phyloP scores from a whole-genome alignment of 768 basidiomycete genomes.

The Russula ochroleuca region DNA sequence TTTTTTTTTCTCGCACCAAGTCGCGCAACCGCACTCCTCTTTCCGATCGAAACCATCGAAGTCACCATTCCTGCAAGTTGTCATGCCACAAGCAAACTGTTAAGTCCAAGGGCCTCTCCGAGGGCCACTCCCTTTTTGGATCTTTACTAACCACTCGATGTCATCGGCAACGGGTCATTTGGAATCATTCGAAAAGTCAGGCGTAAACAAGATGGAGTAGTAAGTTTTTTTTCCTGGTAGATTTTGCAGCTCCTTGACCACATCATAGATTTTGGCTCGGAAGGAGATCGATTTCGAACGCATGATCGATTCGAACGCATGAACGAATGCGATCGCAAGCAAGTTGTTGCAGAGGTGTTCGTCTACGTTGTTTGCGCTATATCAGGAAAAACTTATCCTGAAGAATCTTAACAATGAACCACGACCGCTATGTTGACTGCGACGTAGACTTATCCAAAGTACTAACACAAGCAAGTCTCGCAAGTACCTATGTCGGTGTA shows the following conservation, averaged over 20 bases:
- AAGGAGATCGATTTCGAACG: slow-evolving; percentile 98
- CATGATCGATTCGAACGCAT: too few relatives aligned
- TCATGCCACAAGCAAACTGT: too few relatives aligned
- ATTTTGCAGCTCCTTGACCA: slow-evolving; percentile 12
- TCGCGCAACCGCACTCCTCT: too few relatives aligned
- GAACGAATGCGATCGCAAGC: slow-evolving; percentile 92
- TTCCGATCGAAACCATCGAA: too few relatives aligned
- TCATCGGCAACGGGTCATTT: slow-evolving; percentile 97
- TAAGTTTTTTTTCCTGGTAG: slow-evolving; percentile 40
- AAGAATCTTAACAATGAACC: slow-evolving; percentile 92
- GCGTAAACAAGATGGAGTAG: slow-evolving; percentile 76
- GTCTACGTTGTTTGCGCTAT: slow-evolving; percentile 33
- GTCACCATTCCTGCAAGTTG: too few relatives aligned
- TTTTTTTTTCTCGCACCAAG: too few relatives aligned
- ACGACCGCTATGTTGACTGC: slow-evolving; percentile 88
- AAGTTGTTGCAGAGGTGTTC: slow-evolving; percentile 97
- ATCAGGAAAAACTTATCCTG: slow-evolving; percentile 50
- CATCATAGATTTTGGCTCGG: slow-evolving; percentile 67
- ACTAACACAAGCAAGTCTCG: slow-evolving; percentile 80
- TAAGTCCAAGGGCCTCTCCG: too few relatives aligned
- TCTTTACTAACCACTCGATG: slow-evolving; percentile 79
- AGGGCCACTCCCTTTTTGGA: too few relatives aligned
- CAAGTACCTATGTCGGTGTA: slow-evolving; percentile 96
- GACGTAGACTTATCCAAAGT: slow-evolving; percentile 89
- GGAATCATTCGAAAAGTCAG: slow-evolving; percentile 95